Percentiles rank a stretch among this genome's conserved stretches.
phyloP scores from a whole-genome alignment of 2,329 filamentous ascomycete species.

The Sarocladium strictum region DNA sequence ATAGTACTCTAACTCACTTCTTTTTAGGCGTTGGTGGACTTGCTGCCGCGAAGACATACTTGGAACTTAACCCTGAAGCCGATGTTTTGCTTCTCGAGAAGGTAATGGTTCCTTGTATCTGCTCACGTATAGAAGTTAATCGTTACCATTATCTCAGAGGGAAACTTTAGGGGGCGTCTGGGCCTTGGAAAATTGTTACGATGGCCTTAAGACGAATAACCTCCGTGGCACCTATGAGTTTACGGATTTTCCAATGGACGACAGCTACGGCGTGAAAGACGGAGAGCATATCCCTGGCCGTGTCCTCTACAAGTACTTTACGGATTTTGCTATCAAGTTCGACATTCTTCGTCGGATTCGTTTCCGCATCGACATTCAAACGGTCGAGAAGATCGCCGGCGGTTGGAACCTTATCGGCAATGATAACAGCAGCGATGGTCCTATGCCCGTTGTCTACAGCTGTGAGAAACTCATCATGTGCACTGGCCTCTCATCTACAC shows the following conservation, averaged over 20 bases:
- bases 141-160: background rate
- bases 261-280: slow-evolving; percentile 41
- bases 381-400: slow-evolving; percentile 23
- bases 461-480: slow-evolving; percentile 41
- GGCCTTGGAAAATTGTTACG: slow-evolving; percentile 35
- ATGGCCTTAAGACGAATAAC: slow-evolving; percentile 68
- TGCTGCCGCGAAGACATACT: slow-evolving; percentile 2
- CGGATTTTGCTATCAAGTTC: slow-evolving; percentile 36
- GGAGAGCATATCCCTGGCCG: slow-evolving; percentile 42
- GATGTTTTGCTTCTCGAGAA: slow-evolving; percentile 12
- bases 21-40: slow-evolving; percentile 2
- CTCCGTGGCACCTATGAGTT: slow-evolving; percentile 68
- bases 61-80: background rate
- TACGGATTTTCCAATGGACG: slow-evolving; percentile 65
- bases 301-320: slow-evolving; percentile 42
- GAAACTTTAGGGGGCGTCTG: slow-evolving; percentile 12
- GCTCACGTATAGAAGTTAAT: background rate
- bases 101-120: background rate
- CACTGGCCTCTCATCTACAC: slow-evolving; percentile 40
- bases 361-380: slow-evolving; percentile 30
- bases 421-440: background rate
- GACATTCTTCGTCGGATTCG: slow-evolving; percentile 34
- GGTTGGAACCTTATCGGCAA: slow-evolving; percentile 15
- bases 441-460: slow-evolving; percentile 15
- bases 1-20: too few relatives aligned